phyloP scores from a whole-genome alignment of 352 stramenopile species.

The Aphanomyces euteiches region DNA sequence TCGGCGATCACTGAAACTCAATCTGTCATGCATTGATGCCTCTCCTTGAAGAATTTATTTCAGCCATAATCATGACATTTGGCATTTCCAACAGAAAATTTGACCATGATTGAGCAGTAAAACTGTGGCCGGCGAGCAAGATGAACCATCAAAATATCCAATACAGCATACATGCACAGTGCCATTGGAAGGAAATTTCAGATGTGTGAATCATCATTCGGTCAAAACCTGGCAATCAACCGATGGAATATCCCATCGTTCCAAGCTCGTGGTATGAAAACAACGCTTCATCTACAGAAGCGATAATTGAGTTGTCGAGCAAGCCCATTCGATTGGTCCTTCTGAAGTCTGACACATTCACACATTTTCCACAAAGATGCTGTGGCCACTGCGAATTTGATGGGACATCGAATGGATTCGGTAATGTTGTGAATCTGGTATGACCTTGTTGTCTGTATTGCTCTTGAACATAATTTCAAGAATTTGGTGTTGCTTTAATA shows the following conservation, averaged over 20 bases:
- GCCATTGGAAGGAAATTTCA: slow-evolving; percentile 87
- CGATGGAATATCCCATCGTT: slow-evolving; percentile 33
- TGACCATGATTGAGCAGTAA: too few relatives aligned
- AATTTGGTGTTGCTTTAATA: neutral
- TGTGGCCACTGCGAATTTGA: neutral
- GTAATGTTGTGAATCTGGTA: neutral
- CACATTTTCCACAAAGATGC: neutral
- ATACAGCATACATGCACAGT: slow-evolving; percentile 73
- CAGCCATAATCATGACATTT: too few relatives aligned
- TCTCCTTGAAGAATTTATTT: too few relatives aligned
- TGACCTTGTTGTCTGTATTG: neutral
- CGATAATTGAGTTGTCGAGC: neutral
- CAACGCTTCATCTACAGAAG: neutral
- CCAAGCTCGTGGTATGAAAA: neutral
- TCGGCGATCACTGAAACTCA: too few relatives aligned
- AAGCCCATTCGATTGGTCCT: neutral
- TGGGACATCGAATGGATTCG: neutral
- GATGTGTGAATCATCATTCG: slow-evolving; percentile 79
- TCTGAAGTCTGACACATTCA: neutral
- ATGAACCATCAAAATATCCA: too few relatives aligned
- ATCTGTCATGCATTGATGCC: too few relatives aligned
- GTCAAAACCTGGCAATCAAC: slow-evolving; percentile 79
- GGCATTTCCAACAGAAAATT: too few relatives aligned
- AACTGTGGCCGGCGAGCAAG: too few relatives aligned
- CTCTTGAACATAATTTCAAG: neutral